These are phyloP conservation scores for Pholiota conissans DNA, from an alignment of 768 basidiomycete species.

Conservation along the genomic window DNA sequence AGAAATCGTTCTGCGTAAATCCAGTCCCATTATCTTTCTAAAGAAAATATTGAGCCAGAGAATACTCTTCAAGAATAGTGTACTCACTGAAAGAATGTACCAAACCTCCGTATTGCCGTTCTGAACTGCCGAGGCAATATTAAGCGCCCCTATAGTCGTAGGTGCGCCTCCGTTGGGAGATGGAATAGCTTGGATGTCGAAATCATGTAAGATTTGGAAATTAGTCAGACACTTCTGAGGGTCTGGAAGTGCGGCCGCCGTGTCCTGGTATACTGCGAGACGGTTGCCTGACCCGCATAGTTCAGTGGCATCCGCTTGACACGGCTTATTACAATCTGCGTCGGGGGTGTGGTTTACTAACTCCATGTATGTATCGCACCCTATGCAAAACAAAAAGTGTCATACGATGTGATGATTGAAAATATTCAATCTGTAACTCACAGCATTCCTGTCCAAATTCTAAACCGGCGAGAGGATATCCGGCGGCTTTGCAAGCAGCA, in stretches of 20 bases:
- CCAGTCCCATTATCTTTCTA: not conserved
- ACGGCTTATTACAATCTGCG: slow-evolving; percentile 13
- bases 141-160: not conserved
- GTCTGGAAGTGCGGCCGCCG: slow-evolving; percentile 4
- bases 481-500: slow-evolving; percentile 9
- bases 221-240: slow-evolving; percentile 5
- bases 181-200: not conserved
- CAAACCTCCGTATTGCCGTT: not conserved
- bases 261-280: slow-evolving; percentile 18
- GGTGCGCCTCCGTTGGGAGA: not conserved
- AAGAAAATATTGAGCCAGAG: not conserved
- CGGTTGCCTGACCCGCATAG: slow-evolving; percentile 18
- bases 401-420: not conserved
- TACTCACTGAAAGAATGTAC: not conserved
- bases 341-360: slow-evolving; percentile 7
- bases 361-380: slow-evolving; percentile 19
- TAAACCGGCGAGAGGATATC: slow-evolving; percentile 13
- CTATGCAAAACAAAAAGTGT: not conserved
- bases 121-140: not conserved
- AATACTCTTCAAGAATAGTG: not conserved
- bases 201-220: not conserved
- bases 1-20: not conserved
- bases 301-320: slow-evolving; percentile 11
- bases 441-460: slow-evolving; percentile 19
- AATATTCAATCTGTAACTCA: not conserved